Evolutionary conservation across 2,329 filamentous ascomycete species (phyloP).

Genomic region (Fusarium sp.): DNA sequence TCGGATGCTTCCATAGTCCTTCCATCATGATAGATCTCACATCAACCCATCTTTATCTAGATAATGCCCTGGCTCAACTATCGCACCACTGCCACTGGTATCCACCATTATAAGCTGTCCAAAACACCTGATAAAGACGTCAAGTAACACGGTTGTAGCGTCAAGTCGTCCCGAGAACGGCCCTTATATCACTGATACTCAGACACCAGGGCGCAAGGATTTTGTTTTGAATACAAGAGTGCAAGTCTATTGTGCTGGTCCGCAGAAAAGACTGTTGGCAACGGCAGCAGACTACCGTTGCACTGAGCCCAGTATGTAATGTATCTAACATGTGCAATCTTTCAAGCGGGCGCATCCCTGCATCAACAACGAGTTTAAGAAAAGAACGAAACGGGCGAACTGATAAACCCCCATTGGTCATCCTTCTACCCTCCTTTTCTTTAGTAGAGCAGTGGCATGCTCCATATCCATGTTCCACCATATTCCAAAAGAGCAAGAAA

Average conservation of each 20-base stretch:
- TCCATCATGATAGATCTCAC: constrained; percentile 14
- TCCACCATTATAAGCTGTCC: background rate
- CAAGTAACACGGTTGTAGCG: background rate
- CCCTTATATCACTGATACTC: constrained; percentile 20
- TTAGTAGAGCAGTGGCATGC: constrained; percentile 5
- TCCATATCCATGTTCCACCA: constrained; percentile 24
- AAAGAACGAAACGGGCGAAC: constrained; percentile 20
- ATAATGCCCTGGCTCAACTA: background rate
- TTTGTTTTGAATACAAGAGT: constrained; percentile 15
- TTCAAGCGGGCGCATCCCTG: constrained; percentile 22
- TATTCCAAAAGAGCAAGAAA: constrained; percentile 35
- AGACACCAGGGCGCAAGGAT: background rate
- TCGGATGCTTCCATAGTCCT: constrained; percentile 12
- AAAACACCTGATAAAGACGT: constrained; percentile 31
- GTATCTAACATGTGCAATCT: constrained; percentile 22
- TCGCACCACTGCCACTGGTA: constrained; percentile 19
- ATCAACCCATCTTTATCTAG: constrained; percentile 6
- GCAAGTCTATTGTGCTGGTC: constrained; percentile 34
- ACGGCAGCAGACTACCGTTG: constrained; percentile 6
- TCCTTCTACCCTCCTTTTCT: constrained; percentile 33
- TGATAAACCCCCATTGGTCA: constrained; percentile 27
- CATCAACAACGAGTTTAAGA: constrained; percentile 23
- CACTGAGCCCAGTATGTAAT: constrained; percentile 20
- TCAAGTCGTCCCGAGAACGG: constrained; percentile 18
- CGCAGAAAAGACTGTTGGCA: constrained; percentile 26